Conservation (phyloP, 2,329 filamentous ascomycete genomes). For the Pseudocercospora macadamiae region DNA sequence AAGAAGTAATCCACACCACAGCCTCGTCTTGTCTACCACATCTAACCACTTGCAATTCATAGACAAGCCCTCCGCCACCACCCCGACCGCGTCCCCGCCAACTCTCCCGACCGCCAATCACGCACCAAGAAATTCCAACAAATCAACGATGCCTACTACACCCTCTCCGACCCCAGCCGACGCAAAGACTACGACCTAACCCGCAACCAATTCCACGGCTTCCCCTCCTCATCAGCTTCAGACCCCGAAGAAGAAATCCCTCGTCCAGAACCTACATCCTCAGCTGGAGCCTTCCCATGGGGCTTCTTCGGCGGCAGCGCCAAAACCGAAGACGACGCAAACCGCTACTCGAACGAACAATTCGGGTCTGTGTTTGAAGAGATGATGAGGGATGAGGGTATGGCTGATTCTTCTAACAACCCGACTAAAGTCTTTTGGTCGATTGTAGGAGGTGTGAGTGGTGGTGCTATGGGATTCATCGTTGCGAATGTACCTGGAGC, state of each 20-base stretch:
- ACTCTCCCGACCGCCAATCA: slow-evolving; percentile 78
- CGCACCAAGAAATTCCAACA: slow-evolving; percentile 89
- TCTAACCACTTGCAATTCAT: background rate
- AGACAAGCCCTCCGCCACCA: slow-evolving; percentile 83
- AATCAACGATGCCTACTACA: slow-evolving; percentile 92
- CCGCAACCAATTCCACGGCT: slow-evolving; percentile 59
- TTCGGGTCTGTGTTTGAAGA: slow-evolving; percentile 71
- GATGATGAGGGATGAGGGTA: slow-evolving; percentile 58
- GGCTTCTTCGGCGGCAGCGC: slow-evolving; percentile 61
- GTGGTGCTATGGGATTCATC: slow-evolving; percentile 91
- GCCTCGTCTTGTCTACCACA: background rate
- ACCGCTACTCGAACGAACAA: slow-evolving; percentile 69
- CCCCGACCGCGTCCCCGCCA: slow-evolving; percentile 82
- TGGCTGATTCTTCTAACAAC: slow-evolving; percentile 69
- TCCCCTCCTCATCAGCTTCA: slow-evolving; percentile 35
- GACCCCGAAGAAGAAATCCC: slow-evolving; percentile 57
- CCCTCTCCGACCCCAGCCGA: slow-evolving; percentile 76
- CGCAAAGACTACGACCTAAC: slow-evolving; percentile 84
- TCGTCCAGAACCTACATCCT: slow-evolving; percentile 37
- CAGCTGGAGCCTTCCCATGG: slow-evolving; percentile 70
- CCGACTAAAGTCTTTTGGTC: slow-evolving; percentile 82
- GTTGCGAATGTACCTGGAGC: slow-evolving; percentile 88
- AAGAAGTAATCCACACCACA: slow-evolving; percentile 62
- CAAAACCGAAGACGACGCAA: slow-evolving; percentile 48
- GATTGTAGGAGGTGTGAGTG: slow-evolving; percentile 80